These are phyloP conservation scores for Phlebiopsis flavidoalba DNA, from an alignment of 768 basidiomycete genomes.

Conservation along the genomic window DNA sequence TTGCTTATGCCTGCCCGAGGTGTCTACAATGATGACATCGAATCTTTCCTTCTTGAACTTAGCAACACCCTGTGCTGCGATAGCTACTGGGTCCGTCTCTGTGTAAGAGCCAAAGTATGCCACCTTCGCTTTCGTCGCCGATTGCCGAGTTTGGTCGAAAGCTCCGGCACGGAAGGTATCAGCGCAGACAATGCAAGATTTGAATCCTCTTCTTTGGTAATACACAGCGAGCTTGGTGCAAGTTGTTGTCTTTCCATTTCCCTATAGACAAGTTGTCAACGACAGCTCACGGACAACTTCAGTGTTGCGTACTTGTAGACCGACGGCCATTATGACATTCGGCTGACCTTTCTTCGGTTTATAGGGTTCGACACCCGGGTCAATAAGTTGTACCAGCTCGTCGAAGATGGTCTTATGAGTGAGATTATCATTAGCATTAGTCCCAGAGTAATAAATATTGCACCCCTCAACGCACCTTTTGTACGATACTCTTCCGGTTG, in stretches of 20 bases:
- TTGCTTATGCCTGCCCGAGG: constrained; percentile 95
- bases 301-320: constrained; percentile 66
- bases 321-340: constrained; percentile 97
- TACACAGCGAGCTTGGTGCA: constrained; percentile 98
- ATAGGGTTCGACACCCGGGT: constrained; percentile 92
- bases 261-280: constrained; percentile 39
- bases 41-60: constrained; percentile 99
- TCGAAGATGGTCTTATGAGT: constrained; percentile 81
- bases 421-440: neutral
- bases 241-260: constrained; percentile 98
- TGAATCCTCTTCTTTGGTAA: constrained; percentile 95
- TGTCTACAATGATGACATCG: constrained; percentile 98
- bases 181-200: constrained; percentile 95
- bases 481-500: constrained; percentile 83
- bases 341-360: constrained; percentile 93
- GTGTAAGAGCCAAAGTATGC: constrained; percentile 99
- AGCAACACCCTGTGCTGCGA: constrained; percentile 88
- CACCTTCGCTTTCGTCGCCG: constrained; percentile 97
- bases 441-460: neutral
- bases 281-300: neutral
- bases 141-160: constrained; percentile 98
- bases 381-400: constrained; percentile 91
- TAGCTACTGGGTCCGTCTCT: constrained; percentile 94
- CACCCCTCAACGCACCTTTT: constrained; percentile 59
- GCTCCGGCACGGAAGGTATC: constrained; percentile 99